Evolutionary conservation across 2,329 filamentous ascomycete genomes (phyloP), one percentile per base, ranked within the genome.

Genomic region (Fusarium lyarnte): DNA sequence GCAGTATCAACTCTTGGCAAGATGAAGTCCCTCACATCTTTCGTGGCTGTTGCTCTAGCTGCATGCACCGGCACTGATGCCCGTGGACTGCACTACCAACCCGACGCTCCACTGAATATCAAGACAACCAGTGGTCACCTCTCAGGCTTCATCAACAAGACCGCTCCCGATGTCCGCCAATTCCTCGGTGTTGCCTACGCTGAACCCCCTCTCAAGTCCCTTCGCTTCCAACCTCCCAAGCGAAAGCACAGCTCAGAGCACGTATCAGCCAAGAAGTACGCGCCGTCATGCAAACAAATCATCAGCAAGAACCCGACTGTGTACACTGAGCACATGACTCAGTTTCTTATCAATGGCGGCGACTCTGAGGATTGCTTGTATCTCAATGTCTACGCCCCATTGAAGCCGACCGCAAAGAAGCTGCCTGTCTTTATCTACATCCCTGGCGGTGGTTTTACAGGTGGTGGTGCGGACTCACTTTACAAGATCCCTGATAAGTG

Each of bases 361-460:
- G 52, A 66, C 16, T 66, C 63, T 9, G 63, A 66, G 23, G 63
- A 66, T 10, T 66, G 63, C 19, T 27, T 66, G 27, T 66, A 66
- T 31, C 63, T 66, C 23, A 66, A 66, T 13, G 45, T 66, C 23
- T 66, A 66, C 4, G 53, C 63, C 2, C 63, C 62, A 8, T 13
- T 49, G 17, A 51, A 51, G 6, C 63, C 63, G 6, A 52, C 45
- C 8, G 25, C 52, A 0, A 41, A 59, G 39, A 63, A 46, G 11
- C 25, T 66, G 13, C 63, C 63, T 0, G 63, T 66, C 3, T 52
- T 66, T 9, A 66, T 66, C 29, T 66, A 66, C 23, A 66, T 66
- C 2, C 63, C 63, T 2, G 63, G 63, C 8, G 63, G 63, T 3
- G 63, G 63, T 2, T 66, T 66, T 6, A 66, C 63, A 3, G 38